Base-by-base conservation (phyloP, 1,284 basidiomycete genomes). In the Papiliotrema terrestris region DNA sequence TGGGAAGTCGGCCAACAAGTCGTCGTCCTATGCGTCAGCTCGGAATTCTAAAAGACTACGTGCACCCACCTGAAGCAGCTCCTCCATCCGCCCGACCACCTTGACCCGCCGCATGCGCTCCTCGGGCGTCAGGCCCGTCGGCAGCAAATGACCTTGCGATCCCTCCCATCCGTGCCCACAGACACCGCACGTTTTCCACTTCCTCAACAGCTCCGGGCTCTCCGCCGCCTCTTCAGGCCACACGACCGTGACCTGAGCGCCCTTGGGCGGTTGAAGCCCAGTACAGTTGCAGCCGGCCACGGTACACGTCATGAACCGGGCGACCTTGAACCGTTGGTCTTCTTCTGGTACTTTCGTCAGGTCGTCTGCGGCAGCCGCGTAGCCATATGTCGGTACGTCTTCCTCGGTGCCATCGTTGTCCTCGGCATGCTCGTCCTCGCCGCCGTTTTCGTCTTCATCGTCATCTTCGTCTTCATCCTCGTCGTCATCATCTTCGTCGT, bases 61-160 rank as follows among this genome's bases (percentile, higher is more conserved):
- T 47, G 48, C 43, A 71, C 77, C 64, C 79, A 90, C 91, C 83
- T 91, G 83, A 42, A 94, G 78, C 51, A 91, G 73, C 75, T 93
- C 89, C 70, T 96, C 92, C 50, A 94, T 80, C 51, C 89, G 82
- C 51, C 89, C 82, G 2, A 90, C 91, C 8, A 91, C 84, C 61
- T 85, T 86, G 45, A 82, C 84, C 71, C 88, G 81, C 42, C 92
- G 82, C 32, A 59, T 65, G 46, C 65, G 57, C 62, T 80, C 79
- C 26, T 67, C 67, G 13, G 65, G 59, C 8, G 62, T 63, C 14
- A 76, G 67, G 14, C 69, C 67, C 8, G 53, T 56, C 2, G 72
- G 75, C 19, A 75, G 72, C 55, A 83, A 81, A 72, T 88, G 82
- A 25, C 88, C 86, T 22, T 86, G 85, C 65, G 91, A 88, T 41